phyloP scores from a whole-genome alignment of 139 green algal genomes.

The Chlamydomonas sp. region DNA sequence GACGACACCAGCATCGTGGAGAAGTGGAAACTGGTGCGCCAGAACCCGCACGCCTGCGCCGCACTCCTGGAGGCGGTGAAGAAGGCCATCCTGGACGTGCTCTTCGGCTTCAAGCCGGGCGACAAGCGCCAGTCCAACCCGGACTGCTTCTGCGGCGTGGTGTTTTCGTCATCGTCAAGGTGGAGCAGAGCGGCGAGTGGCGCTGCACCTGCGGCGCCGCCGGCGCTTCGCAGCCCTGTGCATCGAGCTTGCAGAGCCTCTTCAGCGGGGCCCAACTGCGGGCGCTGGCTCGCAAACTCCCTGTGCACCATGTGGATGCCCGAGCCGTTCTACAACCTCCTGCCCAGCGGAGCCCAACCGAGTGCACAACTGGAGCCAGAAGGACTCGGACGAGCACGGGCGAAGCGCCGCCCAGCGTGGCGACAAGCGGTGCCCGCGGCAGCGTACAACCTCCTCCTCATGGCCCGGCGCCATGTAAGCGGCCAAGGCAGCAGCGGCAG shows the following conservation, averaged over 20 bases:
- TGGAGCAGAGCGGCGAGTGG: neutral
- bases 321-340: neutral
- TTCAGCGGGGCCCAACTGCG: neutral
- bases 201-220: neutral
- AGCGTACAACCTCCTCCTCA: too few species aligned
- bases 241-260: neutral
- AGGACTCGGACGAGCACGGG: too few species aligned
- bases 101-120: slow-evolving; percentile 1
- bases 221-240: neutral
- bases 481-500: too few species aligned
- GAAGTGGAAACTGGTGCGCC: neutral
- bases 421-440: too few species aligned
- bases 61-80: neutral
- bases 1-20: neutral
- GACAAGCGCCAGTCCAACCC: neutral
- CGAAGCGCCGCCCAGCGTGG: too few species aligned
- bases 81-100: neutral
- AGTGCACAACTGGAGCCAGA: too few species aligned
- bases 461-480: too few species aligned
- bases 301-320: neutral
- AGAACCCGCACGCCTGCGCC: neutral
- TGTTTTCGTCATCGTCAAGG: neutral
- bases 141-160: neutral
- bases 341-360: too few species aligned
- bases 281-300: neutral